Base-by-base conservation (phyloP, 2,329 filamentous ascomycete species). In the Fusarium temperatum region DNA sequence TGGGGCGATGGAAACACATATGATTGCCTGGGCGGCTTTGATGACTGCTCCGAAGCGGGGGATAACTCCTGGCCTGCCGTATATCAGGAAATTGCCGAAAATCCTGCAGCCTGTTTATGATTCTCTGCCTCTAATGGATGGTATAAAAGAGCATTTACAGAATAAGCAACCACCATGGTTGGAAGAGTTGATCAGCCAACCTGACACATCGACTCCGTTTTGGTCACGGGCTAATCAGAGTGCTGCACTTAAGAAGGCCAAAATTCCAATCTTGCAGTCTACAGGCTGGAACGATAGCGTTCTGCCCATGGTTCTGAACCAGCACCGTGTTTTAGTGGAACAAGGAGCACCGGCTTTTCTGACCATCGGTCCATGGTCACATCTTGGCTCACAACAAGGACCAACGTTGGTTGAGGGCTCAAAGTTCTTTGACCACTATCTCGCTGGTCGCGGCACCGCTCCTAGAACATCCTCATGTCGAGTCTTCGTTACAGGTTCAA, bases 361-460 rank as follows among this genome's bases (percentile, higher is more conserved):
- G 5, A 35, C 48, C 1, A 32, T 51, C 3, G 30, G 48, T 13
- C 48, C 48, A 14, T 51, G 30, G 48, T 51, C 48, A 8, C 48
- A 51, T 10, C 5, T 51, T 18, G 48, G 48, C 0, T 51, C 48
- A 35, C 48, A 51, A 35, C 15, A 11, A 32, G 48, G 30, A 5
- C 48, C 48, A 24, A 35, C 48, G 0, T 35, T 51, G 3, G 8
- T 3, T 8, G 30, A 51, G 15, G 48, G 3, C 12, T 51, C 35
- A 4, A 1, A 20, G 22, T 35, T 51, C 48, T 24, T 51, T 14
- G 6, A 14, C 20, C n/a, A 51, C 17, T 51, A 51, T 51, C 48
- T 51, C 11, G 15, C 17, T 0, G 48, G 17, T 8, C 48, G 0
- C 0, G 22, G 22, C 0, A 1, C 30, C 6, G 3, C 28, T 18